Percentiles rank a stretch among this genome's conserved stretches.
Evolutionary conservation across 2,329 filamentous ascomycete species (phyloP).

Genomic region (Didymella arachidicola): DNA sequence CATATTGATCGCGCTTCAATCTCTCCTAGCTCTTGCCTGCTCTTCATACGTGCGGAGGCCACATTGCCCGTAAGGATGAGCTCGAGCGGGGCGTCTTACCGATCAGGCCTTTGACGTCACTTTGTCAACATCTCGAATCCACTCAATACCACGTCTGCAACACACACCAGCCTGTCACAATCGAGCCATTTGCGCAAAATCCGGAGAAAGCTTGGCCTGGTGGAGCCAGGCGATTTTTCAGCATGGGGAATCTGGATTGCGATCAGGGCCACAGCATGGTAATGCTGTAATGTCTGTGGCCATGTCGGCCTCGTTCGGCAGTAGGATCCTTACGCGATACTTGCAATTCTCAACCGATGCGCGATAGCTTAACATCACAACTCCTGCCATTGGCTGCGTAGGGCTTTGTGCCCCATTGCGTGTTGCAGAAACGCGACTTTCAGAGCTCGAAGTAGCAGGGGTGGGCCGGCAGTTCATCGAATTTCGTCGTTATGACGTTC

Average conservation of each 20-base stretch:
- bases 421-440: constrained; percentile 21
- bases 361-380: constrained; percentile 23
- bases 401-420: constrained; percentile 3
- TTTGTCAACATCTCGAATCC: constrained; percentile 2
- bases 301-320: constrained; percentile 32
- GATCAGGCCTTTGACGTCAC: constrained; percentile 1
- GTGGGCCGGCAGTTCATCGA: constrained; percentile 23
- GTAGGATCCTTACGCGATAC: constrained; percentile 25
- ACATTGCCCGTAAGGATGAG: neutral
- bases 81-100: constrained; percentile 4
- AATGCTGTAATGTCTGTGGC: constrained; percentile 31
- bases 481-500: constrained; percentile 34
- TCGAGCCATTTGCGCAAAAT: neutral
- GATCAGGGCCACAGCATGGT: constrained; percentile 25
- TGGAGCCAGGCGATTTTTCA: constrained; percentile 26
- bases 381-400: constrained; percentile 23
- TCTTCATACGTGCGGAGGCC: neutral
- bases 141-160: neutral
- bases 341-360: constrained; percentile 7
- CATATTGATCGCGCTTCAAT: neutral
- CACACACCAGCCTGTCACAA: constrained; percentile 6
- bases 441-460: constrained; percentile 22
- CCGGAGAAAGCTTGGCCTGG: constrained; percentile 12
- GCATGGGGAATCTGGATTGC: constrained; percentile 37
- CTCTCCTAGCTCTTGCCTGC: neutral